These are phyloP conservation scores for Raffaelea ambrosiae DNA, from an alignment of 2,329 filamentous ascomycete genomes.

Conservation along the genomic window DNA sequence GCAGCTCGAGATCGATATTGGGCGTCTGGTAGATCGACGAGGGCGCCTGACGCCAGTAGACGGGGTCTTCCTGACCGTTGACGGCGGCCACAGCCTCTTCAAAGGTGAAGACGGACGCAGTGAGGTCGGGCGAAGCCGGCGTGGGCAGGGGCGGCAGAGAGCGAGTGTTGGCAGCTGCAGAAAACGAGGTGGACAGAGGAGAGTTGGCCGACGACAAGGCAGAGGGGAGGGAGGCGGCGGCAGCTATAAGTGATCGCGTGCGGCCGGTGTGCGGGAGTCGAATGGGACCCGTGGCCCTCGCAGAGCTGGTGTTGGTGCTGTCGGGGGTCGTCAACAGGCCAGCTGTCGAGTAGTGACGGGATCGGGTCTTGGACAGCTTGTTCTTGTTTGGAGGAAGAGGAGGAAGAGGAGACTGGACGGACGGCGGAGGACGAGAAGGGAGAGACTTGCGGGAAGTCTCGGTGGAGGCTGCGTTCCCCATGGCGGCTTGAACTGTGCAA, in stretches of 20 bases:
- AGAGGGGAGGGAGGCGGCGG: not conserved
- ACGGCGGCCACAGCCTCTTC: constrained; percentile 8
- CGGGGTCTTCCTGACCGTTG: constrained; percentile 2
- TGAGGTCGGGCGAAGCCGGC: not conserved
- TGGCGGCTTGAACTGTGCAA: constrained; percentile 18
- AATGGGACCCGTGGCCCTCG: constrained; percentile 20
- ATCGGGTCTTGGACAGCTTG: constrained; percentile 43
- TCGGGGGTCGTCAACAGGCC: constrained; percentile 28
- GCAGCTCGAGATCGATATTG: constrained; percentile 6
- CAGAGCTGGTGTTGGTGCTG: constrained; percentile 24
- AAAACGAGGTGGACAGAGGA: constrained; percentile 1
- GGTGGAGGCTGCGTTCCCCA: constrained; percentile 44
- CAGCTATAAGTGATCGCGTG: not conserved
- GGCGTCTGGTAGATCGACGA: constrained; percentile 1
- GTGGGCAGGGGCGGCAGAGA: not conserved
- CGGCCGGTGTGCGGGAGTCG: constrained; percentile 10
- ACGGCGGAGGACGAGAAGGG: not conserved
- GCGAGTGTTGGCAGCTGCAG: not conserved
- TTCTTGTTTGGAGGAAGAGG: constrained; percentile 18
- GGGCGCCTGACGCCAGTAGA: constrained; percentile 4
- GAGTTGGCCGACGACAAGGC: constrained; percentile 10
- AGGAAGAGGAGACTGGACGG: not conserved
- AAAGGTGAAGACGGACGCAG: constrained; percentile 9
- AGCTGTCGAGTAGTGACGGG: constrained; percentile 30
- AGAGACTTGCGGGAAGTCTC: constrained; percentile 27